phyloP scores from a whole-genome alignment of 2,329 filamentous ascomycete genomes.

The Pseudocercospora macadamiae region DNA sequence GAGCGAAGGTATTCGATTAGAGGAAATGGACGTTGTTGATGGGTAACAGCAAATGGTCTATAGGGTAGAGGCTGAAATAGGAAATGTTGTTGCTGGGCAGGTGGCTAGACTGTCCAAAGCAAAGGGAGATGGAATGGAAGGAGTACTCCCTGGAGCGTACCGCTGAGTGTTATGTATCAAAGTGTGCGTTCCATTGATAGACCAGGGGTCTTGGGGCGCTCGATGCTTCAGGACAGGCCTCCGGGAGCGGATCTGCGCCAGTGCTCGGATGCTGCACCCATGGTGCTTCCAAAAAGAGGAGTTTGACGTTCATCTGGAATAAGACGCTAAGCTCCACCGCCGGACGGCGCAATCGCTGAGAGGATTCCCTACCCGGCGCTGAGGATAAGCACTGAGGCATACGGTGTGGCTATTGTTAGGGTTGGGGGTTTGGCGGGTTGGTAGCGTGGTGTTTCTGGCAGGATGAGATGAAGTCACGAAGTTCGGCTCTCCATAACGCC shows the following conservation, averaged over 20 bases:
- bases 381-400: constrained; percentile 20
- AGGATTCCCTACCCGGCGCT: constrained; percentile 19
- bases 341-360: constrained; percentile 23
- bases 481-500: constrained; percentile 35
- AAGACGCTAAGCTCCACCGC: constrained; percentile 29
- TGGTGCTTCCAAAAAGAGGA: constrained; percentile 31
- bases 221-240: constrained; percentile 28
- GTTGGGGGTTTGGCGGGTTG: constrained; percentile 17
- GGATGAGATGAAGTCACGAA: constrained; percentile 30
- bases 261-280: constrained; percentile 28
- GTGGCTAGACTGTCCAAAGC: constrained; percentile 38
- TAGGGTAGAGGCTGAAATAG: constrained; percentile 21
- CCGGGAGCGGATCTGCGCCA: constrained; percentile 22
- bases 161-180: constrained; percentile 30
- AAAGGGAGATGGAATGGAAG: constrained; percentile 18
- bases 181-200: constrained; percentile 19
- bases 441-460: constrained; percentile 25
- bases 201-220: constrained; percentile 29
- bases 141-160: constrained; percentile 16
- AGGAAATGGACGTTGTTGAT: constrained; percentile 3
- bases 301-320: constrained; percentile 23
- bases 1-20: constrained; percentile 17
- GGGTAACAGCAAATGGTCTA: constrained; percentile 8
- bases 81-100: constrained; percentile 33
- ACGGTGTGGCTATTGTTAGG: constrained; percentile 32